Evolutionary conservation across 2,329 filamentous ascomycete species (phyloP).

Genomic region (Aspergillus phoenicis): DNA sequence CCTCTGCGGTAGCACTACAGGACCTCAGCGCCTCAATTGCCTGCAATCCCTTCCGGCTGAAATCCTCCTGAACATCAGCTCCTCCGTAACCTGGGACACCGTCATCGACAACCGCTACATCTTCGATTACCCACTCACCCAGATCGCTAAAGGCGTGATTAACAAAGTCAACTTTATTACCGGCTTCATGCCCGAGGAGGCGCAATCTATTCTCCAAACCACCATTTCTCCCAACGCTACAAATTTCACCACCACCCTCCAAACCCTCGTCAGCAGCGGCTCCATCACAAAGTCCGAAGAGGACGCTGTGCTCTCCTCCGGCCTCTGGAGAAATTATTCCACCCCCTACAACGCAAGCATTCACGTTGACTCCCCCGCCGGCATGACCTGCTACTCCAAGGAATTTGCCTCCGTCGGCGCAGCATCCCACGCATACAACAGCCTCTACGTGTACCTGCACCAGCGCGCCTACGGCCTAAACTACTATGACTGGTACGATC

Average conservation of each 20-base stretch:
- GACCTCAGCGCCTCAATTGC: slow-evolving; percentile 54
- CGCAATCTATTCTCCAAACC: slow-evolving; percentile 56
- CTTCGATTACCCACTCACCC: slow-evolving; percentile 52
- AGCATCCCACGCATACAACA: slow-evolving; percentile 47
- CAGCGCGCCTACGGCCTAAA: slow-evolving; percentile 60
- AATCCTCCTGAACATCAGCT: slow-evolving; percentile 14
- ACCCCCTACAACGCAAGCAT: slow-evolving; percentile 48
- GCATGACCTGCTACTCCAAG: slow-evolving; percentile 42
- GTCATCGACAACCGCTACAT: slow-evolving; percentile 63
- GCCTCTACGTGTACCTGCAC: slow-evolving; percentile 54
- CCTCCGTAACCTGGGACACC: slow-evolving; percentile 47
- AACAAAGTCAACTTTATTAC: slow-evolving; percentile 59
- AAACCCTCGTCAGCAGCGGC: slow-evolving; percentile 36
- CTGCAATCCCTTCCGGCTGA: slow-evolving; percentile 50
- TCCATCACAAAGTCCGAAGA: slow-evolving; percentile 47
- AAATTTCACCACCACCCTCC: slow-evolving; percentile 47
- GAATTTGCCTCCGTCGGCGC: slow-evolving; percentile 59
- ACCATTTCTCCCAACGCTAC: slow-evolving; percentile 49
- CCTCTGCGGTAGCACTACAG: slow-evolving; percentile 54
- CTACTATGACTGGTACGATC: slow-evolving; percentile 55
- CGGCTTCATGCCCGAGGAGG: slow-evolving; percentile 58
- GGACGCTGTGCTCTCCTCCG: slow-evolving; percentile 46
- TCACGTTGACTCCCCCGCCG: slow-evolving; percentile 39
- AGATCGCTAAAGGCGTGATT: slow-evolving; percentile 48
- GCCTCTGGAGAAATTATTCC: slow-evolving; percentile 52